Base-by-base conservation (phyloP, 2,329 filamentous ascomycete genomes). In the Sclerotinia borealis region DNA sequence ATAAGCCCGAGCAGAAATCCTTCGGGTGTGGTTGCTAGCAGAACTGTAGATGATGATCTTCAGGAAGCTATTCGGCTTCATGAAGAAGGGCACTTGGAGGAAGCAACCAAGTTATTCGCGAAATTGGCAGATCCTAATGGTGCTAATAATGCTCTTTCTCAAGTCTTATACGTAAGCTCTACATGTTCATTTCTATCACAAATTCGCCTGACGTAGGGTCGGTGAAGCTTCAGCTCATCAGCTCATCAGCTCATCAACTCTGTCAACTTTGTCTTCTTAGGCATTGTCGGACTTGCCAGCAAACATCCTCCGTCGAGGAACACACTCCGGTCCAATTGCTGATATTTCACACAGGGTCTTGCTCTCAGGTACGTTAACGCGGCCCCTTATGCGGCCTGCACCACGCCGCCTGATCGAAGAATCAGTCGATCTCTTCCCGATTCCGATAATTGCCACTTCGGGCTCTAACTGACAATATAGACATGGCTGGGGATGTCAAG, bases 61-160 rank as follows among this genome's bases (percentile, higher is more conserved):
- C 93, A 97, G 77, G 88, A 96, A 77, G 95, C 95, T n/a, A 99
- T 99, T 74, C 84, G 89, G 66, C 81, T 98, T 68, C 95, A 99
- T 75, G 95, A 99, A 77, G 82, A 81, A 52, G 93, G 93, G 63
- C 83, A 95, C 65, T 82, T 96, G 63, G 85, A 86, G 71, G 78
- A 81, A 72, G 95, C 92, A 60, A 97, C 95, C n/a, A 79, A 80
- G 59, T 85, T 98, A 77, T 99, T 99, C 77, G 90, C 86, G 34
- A 81, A 82, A 65, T 80, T 99, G 69, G 95, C 95, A 60, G 88
- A 96, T 74, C 91, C 91, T 0, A 81, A 86, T 61, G 92, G 91
- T 29, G 85, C 88, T 56, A 96, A 97, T 75, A 96, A 98, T 77
- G 91, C 95, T 47, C 82, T 99, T 68, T 95, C 92, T 72, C 93